A percentile compares a stretch with the other conserved stretches of the same genome.
phyloP scores from a whole-genome alignment of 2,329 filamentous ascomycete genomes.

The Rhynchosporium agropyri region DNA sequence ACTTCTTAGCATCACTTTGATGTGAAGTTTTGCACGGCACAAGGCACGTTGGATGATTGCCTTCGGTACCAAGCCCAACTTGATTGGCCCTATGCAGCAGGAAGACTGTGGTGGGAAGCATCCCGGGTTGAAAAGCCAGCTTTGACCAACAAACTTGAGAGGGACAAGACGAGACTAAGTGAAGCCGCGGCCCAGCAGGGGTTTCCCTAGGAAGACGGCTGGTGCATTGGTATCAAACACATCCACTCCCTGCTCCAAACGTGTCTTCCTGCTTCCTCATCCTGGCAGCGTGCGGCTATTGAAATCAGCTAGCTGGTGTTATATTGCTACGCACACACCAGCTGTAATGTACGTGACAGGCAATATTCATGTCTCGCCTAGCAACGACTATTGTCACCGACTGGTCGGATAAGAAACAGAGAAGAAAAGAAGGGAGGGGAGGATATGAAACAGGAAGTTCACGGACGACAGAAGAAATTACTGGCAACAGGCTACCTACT shows the following conservation, averaged over 20 bases:
- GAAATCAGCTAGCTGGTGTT: not conserved
- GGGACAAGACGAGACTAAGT: not conserved
- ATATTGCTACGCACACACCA: slow-evolving; percentile 8
- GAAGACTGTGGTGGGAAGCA: not conserved
- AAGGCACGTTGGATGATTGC: slow-evolving; percentile 27
- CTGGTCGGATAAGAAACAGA: slow-evolving; percentile 1
- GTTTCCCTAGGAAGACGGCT: not conserved
- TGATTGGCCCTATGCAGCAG: slow-evolving; percentile 9
- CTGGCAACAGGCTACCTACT: not conserved
- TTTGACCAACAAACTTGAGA: not conserved
- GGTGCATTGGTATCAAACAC: slow-evolving; percentile 13
- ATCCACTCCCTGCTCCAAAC: not conserved
- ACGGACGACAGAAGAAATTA: not conserved
- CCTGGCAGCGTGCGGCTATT: slow-evolving; percentile 5
- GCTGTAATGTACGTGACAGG: not conserved
- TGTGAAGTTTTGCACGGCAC: slow-evolving; percentile 28
- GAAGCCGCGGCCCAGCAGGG: not conserved
- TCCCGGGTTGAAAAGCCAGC: not conserved
- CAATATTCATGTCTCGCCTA: slow-evolving; percentile 9
- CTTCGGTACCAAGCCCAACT: not conserved
- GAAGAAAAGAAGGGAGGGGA: not conserved
- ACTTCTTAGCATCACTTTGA: slow-evolving; percentile 20
- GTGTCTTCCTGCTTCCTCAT: not conserved
- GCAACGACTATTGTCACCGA: slow-evolving; percentile 10
- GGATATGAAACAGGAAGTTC: too few relatives aligned